Conservation (phyloP, 2,329 filamentous ascomycete genomes). For the Coniochaeta ligniaria region DNA sequence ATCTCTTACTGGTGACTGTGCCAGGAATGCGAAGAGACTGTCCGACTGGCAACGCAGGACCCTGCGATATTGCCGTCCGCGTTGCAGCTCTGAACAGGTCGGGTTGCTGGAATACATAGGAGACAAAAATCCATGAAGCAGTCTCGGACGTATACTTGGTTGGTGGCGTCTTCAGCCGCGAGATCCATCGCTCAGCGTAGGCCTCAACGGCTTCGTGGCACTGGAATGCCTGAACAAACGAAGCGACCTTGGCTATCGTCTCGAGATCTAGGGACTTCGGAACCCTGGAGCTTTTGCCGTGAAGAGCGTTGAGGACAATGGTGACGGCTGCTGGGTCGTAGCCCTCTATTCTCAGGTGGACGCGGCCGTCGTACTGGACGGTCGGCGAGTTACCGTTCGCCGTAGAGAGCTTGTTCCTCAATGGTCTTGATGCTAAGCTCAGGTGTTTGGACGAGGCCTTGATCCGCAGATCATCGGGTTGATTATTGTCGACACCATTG, state of each 20-base stretch:
- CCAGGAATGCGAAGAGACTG: conserved; percentile 5
- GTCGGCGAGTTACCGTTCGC: conserved; percentile 4
- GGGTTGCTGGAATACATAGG: conserved; percentile 7
- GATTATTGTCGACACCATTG: neutral
- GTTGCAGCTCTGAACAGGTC: conserved; percentile 5
- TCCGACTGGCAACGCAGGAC: conserved; percentile 1
- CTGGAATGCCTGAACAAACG: conserved; percentile 33
- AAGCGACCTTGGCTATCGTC: conserved; percentile 33
- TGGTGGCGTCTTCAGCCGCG: conserved; percentile 8
- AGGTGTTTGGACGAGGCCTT: conserved; percentile 28
- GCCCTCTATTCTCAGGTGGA: conserved; percentile 20
- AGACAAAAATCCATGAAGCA: conserved; percentile 5
- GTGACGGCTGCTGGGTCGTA: conserved; percentile 30
- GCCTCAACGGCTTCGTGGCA: conserved; percentile 33
- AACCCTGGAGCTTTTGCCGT: conserved; percentile 31
- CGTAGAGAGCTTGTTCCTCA: conserved; percentile 16
- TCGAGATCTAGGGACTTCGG: conserved; percentile 29
- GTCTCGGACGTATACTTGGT: conserved; percentile 2
- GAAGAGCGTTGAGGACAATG: conserved; percentile 36
- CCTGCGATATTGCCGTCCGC: conserved; percentile 6
- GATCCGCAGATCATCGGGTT: conserved; percentile 19
- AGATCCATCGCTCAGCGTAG: conserved; percentile 33
- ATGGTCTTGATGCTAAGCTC: conserved; percentile 22
- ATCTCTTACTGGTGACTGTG: conserved; percentile 5
- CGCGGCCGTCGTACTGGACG: conserved; percentile 20